phyloP scores from a whole-genome alignment of 148 eudicot genomes.

The Arctostaphylos glauca region DNA sequence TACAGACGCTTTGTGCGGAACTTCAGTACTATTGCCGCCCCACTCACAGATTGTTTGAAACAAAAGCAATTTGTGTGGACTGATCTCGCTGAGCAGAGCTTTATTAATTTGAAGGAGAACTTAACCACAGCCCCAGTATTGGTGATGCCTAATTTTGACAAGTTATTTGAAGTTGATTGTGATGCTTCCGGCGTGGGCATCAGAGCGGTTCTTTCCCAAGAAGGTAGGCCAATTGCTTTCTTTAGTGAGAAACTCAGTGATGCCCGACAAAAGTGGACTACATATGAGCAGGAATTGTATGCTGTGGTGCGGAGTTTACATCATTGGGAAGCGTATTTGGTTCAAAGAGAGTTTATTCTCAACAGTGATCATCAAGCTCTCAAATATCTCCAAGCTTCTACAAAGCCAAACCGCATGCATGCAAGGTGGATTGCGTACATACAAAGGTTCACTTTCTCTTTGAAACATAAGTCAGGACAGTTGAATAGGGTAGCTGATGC shows the following conservation, averaged over 20 bases:
- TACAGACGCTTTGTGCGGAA: neutral
- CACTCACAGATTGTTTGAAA: neutral
- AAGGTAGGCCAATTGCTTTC: too few relatives aligned
- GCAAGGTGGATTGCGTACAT: neutral
- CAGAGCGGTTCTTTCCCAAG: neutral
- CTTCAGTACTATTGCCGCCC: neutral
- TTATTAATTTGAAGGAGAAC: too few relatives aligned
- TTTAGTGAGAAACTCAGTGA: too few relatives aligned
- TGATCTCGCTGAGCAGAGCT: neutral
- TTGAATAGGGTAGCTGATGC: conserved; percentile 1
- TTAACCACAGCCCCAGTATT: neutral
- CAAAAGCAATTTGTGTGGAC: neutral
- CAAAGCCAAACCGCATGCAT: neutral
- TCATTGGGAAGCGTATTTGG: neutral
- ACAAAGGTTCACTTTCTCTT: neutral
- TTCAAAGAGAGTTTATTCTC: neutral
- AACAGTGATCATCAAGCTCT: neutral
- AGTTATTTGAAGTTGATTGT: neutral
- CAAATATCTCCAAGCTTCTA: neutral
- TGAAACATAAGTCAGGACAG: neutral
- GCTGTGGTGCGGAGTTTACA: too few relatives aligned
- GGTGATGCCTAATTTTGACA: neutral
- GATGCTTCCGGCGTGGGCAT: neutral
- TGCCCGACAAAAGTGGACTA: too few relatives aligned
- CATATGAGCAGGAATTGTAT: too few relatives aligned